A percentile compares a stretch with the other conserved stretches of the same genome.
Evolutionary conservation across 1,139 yeast species (phyloP).

Genomic region (Starmera stellimalicola): DNA sequence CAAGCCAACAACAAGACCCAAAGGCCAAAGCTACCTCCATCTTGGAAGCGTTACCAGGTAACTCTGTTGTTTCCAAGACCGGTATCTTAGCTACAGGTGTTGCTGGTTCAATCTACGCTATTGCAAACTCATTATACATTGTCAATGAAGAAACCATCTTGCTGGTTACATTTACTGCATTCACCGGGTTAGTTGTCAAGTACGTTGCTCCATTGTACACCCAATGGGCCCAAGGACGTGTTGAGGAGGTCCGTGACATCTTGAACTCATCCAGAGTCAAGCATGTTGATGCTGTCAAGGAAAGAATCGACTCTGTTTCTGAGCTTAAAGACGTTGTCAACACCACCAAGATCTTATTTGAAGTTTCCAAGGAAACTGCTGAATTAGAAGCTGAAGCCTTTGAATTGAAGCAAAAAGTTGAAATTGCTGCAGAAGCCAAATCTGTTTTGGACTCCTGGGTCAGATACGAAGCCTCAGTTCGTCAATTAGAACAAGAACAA

Average conservation of each 20-base stretch:
- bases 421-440: constrained; percentile 84
- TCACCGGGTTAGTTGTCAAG: constrained; percentile 71
- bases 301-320: constrained; percentile 80
- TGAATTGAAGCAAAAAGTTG: constrained; percentile 85
- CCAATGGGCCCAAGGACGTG: constrained; percentile 90
- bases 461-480: constrained; percentile 93
- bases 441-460: constrained; percentile 98
- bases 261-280: constrained; percentile 83
- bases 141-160: constrained; percentile 91
- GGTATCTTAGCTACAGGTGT: constrained; percentile 92
- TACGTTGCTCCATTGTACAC: constrained; percentile 90
- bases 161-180: constrained; percentile 70
- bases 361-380: constrained; percentile 93
- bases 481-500: constrained; percentile 94
- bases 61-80: constrained; percentile 79
- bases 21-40: constrained; percentile 85
- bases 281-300: constrained; percentile 88
- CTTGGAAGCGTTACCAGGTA: constrained; percentile 91
- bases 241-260: constrained; percentile 70
- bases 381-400: constrained; percentile 90
- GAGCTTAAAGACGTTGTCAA: constrained; percentile 87
- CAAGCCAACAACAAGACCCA: constrained; percentile 67
- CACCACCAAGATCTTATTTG: constrained; percentile 86
- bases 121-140: constrained; percentile 86
- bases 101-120: constrained; percentile 90